Evolutionary conservation across 345 rosid genomes (phyloP), one percentile per base, ranked within the genome.

Genomic region (Microthlaspi erraticum): DNA sequence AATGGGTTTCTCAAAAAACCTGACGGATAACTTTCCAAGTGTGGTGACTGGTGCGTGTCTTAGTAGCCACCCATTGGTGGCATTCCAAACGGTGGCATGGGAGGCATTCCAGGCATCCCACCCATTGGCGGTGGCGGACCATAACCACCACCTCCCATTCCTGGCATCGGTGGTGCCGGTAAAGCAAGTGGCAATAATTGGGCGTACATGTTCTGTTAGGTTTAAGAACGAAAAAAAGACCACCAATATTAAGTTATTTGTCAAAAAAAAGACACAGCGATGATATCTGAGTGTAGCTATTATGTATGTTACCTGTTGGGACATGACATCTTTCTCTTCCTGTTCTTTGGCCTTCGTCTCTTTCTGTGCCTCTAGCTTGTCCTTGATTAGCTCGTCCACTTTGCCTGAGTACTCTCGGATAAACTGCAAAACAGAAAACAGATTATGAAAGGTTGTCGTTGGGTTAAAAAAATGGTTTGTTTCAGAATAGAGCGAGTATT

Each of bases 141-240:
- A 56, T 68, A 69, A 5, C 66, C 76, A 26, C 76, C 72, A 51
- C 84, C 83, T 37, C 83, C 86, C 95, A 88, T 91, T 8, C 96
- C 96, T 1, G 96, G 93, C 88, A 89, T 83, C 2, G 96, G 94
- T 1, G 98, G 98, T 34, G 98, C 94, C 29, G 98, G 98, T 79
- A 89, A 79, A 45, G 94, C 92, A 29, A 84, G 91, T 31, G 98
- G 98, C 72, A 92, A 74, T 71, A 92, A 75, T 61, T 92, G 98
- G 5, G 98, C 96, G 68, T 92, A 89, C 98, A 92, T 92, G 71
- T 89, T 89, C 98, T 92, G 87, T 57, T 76, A 2, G 29, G 29
- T 23, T 23, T n/a, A n/a, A 1, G 10, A 13, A 36, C 1, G 52
- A 16, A 63, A 37, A 34, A 72, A 18, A 13, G 32, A 62, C 20